Base-by-base conservation (phyloP, 2,329 filamentous ascomycete genomes). In the Camillea tinctor region DNA sequence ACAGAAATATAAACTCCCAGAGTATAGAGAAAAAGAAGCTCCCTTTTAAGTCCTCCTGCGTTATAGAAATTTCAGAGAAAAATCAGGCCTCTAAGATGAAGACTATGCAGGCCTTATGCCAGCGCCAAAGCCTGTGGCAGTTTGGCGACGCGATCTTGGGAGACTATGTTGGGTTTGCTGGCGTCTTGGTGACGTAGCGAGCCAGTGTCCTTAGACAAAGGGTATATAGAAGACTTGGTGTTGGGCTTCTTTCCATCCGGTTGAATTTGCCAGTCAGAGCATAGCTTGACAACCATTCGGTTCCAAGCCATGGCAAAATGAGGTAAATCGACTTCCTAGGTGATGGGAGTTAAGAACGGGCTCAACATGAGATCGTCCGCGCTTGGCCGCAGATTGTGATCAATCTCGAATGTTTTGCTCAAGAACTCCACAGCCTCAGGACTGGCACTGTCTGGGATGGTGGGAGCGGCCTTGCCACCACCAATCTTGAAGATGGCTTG, bases 401-500 rank as follows among this genome's bases (percentile, higher is more conserved):
- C 93, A 71, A 97, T 89, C 80, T 98, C 93, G 78, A 99, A 99
- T 0, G 95, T 97, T 79, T 91, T 88, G 58, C 85, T 84, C 65
- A 99, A 79, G 79, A 99, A 99, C 51, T 84, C 84, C 74, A 89
- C 86, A 4, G 93, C 94, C 67, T 97, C 94, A 40, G 88, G 85
- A 69, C 92, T 95, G 13, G 93, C 92, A 68, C 89, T 86, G 13
- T 96, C 92, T 0, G 95, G 95, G 58, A 97, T 90, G 17, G 92
- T 93, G 0, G 95, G 95, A 51, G 91, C 88, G 22, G 93, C 92
- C 75, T 92, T 90, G 66, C 90, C 88, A 65, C 90, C 93, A 48
- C 93, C 93, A 73, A 99, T 98, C 80, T 97, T 97, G 83, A 99
- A 99, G 72, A 99, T 97, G 61, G 95, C 95, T 75, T 99, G 95